Percentiles rank a stretch among this genome's conserved stretches.
Conservation (phyloP, 1,139 yeast genomes). For the Hemisphaericaspora xylofermentans region DNA sequence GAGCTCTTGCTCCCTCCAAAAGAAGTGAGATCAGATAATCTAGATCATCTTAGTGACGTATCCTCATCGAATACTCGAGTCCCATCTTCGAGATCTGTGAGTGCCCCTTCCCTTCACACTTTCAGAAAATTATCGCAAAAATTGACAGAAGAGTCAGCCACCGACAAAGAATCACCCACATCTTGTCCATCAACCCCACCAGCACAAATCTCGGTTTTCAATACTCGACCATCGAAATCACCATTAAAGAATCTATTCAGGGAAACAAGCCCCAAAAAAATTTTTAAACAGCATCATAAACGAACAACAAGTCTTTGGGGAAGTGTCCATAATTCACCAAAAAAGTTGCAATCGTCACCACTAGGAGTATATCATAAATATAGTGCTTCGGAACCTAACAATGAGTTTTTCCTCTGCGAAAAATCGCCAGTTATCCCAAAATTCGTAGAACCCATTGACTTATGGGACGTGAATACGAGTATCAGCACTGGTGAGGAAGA, state of each 20-base stretch:
- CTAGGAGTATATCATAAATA: slow-evolving; percentile 3
- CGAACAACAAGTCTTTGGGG: slow-evolving; percentile 11
- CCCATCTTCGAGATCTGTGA: slow-evolving; percentile 25
- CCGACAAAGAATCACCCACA: background rate
- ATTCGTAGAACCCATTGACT: slow-evolving; percentile 22
- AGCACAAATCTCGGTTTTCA: slow-evolving; percentile 8
- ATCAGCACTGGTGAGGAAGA: slow-evolving; percentile 23
- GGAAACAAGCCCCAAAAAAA: slow-evolving; percentile 33
- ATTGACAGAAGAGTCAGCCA: background rate
- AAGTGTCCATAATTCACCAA: background rate
- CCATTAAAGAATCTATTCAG: slow-evolving; percentile 35
- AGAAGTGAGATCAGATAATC: slow-evolving; percentile 21
- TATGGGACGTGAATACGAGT: slow-evolving; percentile 42
- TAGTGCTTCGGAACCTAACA: slow-evolving; percentile 4
- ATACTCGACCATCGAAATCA: slow-evolving; percentile 17
- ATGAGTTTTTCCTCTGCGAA: background rate
- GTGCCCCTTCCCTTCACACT: slow-evolving; percentile 47
- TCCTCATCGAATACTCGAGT: slow-evolving; percentile 8
- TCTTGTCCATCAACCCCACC: slow-evolving; percentile 15
- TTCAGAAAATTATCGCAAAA: slow-evolving; percentile 18
- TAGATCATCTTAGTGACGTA: slow-evolving; percentile 32
- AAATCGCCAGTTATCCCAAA: slow-evolving; percentile 1
- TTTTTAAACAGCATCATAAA: slow-evolving; percentile 21
- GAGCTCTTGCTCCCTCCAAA: slow-evolving; percentile 23
- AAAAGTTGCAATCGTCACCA: slow-evolving; percentile 9